A percentile compares a stretch with the other conserved stretches of the same genome.
Evolutionary conservation across 108 stramenopile species (phyloP).

Genomic region (Cyclostephanos tholiformis): DNA sequence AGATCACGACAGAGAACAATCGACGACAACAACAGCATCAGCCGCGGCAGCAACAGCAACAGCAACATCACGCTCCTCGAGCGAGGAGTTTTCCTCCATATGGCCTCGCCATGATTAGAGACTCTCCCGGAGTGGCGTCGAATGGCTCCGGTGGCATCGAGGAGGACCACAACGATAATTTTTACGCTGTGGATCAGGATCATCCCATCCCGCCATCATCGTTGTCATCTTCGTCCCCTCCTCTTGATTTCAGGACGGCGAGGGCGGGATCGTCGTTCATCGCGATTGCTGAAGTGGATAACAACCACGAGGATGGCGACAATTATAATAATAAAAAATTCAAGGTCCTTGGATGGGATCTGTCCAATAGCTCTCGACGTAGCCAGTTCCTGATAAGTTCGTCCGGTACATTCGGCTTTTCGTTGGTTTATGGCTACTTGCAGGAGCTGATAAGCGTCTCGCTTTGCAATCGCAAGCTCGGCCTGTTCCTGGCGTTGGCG

Average conservation of each 20-base stretch:
- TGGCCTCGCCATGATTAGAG: conserved; percentile 21
- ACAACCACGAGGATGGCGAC: not conserved
- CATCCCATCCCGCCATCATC: too few relatives aligned
- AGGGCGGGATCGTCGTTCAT: not conserved
- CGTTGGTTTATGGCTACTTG: conserved; percentile 83
- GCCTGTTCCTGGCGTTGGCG: conserved; percentile 76
- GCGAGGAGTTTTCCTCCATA: conserved; percentile 14
- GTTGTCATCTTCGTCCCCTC: not conserved
- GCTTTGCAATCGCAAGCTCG: conserved; percentile 77
- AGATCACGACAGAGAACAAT: too few relatives aligned
- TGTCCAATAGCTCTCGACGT: conserved; percentile 58
- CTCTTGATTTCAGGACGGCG: too few relatives aligned
- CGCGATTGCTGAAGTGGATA: not conserved
- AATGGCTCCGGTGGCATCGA: not conserved
- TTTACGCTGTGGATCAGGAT: not conserved
- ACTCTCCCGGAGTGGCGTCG: not conserved
- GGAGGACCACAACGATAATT: not conserved
- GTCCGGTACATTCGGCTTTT: conserved; percentile 77
- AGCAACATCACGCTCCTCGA: not conserved
- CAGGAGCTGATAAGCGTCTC: conserved; percentile 86
- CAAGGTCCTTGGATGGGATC: conserved; percentile 74
- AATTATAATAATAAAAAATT: conserved; percentile 22
- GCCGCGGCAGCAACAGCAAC: not conserved
- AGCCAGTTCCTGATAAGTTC: conserved; percentile 78
- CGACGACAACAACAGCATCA: not conserved